These are phyloP conservation scores for Acephala macrosclerotiorum DNA, from an alignment of 2,329 filamentous ascomycete genomes.

Conservation along the genomic window DNA sequence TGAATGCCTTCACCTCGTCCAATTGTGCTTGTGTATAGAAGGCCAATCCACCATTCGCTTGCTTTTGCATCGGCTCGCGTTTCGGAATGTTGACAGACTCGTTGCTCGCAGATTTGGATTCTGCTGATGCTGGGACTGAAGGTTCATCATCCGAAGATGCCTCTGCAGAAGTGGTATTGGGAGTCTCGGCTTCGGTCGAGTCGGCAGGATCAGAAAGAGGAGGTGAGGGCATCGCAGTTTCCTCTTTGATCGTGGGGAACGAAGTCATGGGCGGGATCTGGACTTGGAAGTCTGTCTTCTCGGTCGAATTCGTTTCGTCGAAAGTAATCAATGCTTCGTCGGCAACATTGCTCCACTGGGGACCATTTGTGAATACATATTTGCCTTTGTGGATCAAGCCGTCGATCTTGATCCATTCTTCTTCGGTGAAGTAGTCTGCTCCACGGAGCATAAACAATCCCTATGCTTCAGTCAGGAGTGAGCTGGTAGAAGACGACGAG, in stretches of 20 bases:
- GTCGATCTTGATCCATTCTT: constrained; percentile 43
- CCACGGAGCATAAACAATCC: constrained; percentile 38
- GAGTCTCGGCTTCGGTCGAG: constrained; percentile 18
- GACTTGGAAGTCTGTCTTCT: constrained; percentile 15
- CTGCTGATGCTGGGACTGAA: not conserved
- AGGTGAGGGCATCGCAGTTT: constrained; percentile 19
- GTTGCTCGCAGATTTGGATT: not conserved
- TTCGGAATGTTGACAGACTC: constrained; percentile 16
- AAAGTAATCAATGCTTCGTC: constrained; percentile 36
- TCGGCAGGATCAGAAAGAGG: constrained; percentile 18
- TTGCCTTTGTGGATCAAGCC: constrained; percentile 40
- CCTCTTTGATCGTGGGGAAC: constrained; percentile 17
- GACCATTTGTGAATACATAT: constrained; percentile 40
- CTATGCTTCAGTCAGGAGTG: constrained; percentile 19
- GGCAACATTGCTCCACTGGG: constrained; percentile 27
- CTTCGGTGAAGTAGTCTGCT: constrained; percentile 41
- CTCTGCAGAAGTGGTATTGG: constrained; percentile 28
- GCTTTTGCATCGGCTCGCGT: constrained; percentile 16
- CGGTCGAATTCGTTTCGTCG: constrained; percentile 20
- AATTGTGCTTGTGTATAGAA: constrained; percentile 34
- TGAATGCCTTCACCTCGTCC: constrained; percentile 35
- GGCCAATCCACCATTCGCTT: constrained; percentile 26
- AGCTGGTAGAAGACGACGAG: constrained; percentile 1
- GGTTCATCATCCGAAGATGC: constrained; percentile 28
- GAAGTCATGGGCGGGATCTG: constrained; percentile 9